These are phyloP conservation scores for Bjerkandera adusta DNA, from an alignment of 1,284 basidiomycete species.

Conservation along the genomic window DNA sequence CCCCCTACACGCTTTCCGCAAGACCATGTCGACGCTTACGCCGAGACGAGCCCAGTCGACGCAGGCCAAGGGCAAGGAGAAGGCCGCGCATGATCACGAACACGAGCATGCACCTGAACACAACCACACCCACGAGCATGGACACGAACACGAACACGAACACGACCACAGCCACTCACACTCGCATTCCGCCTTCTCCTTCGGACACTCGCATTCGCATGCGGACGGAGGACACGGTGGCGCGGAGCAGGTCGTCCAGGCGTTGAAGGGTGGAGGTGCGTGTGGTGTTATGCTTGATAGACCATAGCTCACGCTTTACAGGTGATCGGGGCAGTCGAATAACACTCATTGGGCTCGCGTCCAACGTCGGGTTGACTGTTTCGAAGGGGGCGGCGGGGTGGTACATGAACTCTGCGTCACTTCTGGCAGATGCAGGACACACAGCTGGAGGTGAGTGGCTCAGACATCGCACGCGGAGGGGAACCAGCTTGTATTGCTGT, in stretches of 20 bases:
- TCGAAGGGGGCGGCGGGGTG: constrained; percentile 86
- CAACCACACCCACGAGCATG: constrained; percentile 49
- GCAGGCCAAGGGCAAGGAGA: constrained; percentile 29
- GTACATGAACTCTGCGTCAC: constrained; percentile 86
- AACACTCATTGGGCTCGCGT: constrained; percentile 83
- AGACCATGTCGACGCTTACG: constrained; percentile 21
- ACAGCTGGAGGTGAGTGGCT: constrained; percentile 75
- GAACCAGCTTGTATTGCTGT: no score
- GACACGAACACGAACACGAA: constrained; percentile 15
- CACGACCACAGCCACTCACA: constrained; percentile 40
- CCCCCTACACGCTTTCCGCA: background rate
- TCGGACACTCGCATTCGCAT: constrained; percentile 62
- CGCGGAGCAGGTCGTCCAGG: constrained; percentile 72
- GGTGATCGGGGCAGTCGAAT: constrained; percentile 83
- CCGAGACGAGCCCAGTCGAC: constrained; percentile 25
- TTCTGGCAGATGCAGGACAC: constrained; percentile 95
- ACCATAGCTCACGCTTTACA: constrained; percentile 23
- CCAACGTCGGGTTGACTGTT: constrained; percentile 81
- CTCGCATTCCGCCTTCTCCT: constrained; percentile 46
- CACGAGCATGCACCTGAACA: constrained; percentile 20
- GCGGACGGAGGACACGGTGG: constrained; percentile 57
- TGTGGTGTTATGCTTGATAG: no score
- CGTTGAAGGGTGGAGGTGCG: constrained; percentile 64
- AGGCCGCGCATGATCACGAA: constrained; percentile 9
- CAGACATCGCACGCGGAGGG: no score